phyloP scores from a whole-genome alignment of 495 filamentous ascomycete species.

The Podospora pseudoanserina region DNA sequence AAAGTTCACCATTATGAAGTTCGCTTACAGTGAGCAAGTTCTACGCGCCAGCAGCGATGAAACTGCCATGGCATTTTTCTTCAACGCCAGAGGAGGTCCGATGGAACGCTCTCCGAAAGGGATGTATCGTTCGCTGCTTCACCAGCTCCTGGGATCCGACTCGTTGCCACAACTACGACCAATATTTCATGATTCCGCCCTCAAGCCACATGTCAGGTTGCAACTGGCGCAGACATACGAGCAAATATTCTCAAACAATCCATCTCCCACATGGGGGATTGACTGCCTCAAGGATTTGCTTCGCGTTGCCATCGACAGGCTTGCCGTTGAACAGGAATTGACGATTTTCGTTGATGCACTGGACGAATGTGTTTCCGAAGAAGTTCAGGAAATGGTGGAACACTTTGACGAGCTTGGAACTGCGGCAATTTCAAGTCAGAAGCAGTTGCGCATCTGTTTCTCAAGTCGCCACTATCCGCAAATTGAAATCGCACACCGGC shows the following conservation, averaged over 20 bases:
- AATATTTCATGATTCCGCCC: no score
- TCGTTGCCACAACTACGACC: neutral
- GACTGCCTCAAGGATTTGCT: neutral
- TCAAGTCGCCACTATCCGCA: slow-evolving; percentile 52
- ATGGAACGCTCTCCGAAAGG: slow-evolving; percentile 50
- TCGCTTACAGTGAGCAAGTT: slow-evolving; percentile 13
- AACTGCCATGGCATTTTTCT: slow-evolving; percentile 24
- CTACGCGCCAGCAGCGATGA: neutral
- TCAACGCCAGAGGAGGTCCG: slow-evolving; percentile 35
- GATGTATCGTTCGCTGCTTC: slow-evolving; percentile 54
- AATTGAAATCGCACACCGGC: slow-evolving; percentile 35
- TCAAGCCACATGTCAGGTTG: no score
- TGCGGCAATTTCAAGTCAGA: no score
- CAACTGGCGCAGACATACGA: no score
- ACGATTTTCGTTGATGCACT: slow-evolving; percentile 42
- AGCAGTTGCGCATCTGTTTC: slow-evolving; percentile 27
- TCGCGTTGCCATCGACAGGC: slow-evolving; percentile 11
- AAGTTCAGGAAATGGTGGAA: slow-evolving; percentile 35
- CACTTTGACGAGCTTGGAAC: slow-evolving; percentile 34
- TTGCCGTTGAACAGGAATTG: neutral
- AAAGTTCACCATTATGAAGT: slow-evolving; percentile 46
- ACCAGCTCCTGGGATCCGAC: slow-evolving; percentile 26
- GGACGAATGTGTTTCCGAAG: slow-evolving; percentile 39
- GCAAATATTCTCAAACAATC: no score
- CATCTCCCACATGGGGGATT: no score